A percentile compares a stretch with the other conserved stretches of the same genome.
Conservation (phyloP, 768 basidiomycete species). For the Russula brevipes region DNA sequence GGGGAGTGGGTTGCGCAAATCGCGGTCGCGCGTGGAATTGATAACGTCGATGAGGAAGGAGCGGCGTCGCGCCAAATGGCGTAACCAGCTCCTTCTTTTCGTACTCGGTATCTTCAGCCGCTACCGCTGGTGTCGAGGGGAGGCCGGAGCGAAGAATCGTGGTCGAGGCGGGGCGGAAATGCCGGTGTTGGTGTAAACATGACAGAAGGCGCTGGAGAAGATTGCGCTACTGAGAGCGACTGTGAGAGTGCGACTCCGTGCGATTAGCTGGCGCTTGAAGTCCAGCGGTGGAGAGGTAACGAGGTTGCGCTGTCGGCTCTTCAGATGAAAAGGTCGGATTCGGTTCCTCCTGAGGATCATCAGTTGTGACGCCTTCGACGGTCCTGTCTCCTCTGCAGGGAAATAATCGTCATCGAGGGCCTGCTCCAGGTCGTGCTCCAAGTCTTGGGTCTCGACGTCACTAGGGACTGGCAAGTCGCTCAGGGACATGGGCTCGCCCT, state of each 20-base stretch:
- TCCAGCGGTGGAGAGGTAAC: conserved; percentile 10
- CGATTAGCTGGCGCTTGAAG: conserved; percentile 1
- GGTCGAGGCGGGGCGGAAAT: conserved; percentile 55
- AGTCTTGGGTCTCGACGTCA: conserved; percentile 4
- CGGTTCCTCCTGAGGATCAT: conserved; percentile 13
- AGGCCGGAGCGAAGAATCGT: conserved; percentile 44
- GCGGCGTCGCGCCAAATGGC: conserved; percentile 63
- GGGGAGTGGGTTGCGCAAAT: conserved; percentile 58
- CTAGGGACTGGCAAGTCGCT: conserved; percentile 14
- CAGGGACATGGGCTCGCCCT: conserved; percentile 8
- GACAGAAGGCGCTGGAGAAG: conserved; percentile 52
- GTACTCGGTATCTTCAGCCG: conserved; percentile 22
- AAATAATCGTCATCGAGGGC: conserved; percentile 6
- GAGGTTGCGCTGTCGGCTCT: conserved; percentile 31
- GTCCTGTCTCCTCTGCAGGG: neutral
- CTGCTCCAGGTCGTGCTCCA: conserved; percentile 16
- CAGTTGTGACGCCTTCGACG: neutral
- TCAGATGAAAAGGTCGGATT: conserved; percentile 76
- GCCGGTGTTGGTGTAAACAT: conserved; percentile 68
- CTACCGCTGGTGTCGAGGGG: conserved; percentile 17
- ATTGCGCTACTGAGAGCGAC: conserved; percentile 39
- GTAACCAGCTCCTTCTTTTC: conserved; percentile 46
- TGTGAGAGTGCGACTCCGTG: conserved; percentile 31
- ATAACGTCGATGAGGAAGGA: conserved; percentile 82
- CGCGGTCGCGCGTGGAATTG: conserved; percentile 77